Percentiles rank a stretch among this genome's conserved stretches.
phyloP scores from a whole-genome alignment of 768 basidiomycete genomes.

The Kwoniella botswanensis region DNA sequence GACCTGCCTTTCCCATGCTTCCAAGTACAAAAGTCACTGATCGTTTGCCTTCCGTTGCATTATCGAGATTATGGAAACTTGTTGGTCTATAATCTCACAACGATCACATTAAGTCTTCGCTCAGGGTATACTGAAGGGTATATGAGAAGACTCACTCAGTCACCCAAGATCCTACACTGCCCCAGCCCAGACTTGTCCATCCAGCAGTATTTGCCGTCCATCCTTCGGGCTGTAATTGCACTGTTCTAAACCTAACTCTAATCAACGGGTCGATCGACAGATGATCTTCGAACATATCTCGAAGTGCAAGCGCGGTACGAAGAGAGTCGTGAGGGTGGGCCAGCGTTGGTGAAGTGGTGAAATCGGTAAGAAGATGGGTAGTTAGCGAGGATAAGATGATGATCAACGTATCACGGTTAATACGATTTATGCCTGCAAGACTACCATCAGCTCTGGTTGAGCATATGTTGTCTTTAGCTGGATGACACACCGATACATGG shows the following conservation, averaged over 20 bases:
- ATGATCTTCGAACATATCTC: conserved; percentile 38
- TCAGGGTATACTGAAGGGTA: not conserved
- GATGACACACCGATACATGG: conserved; percentile 38
- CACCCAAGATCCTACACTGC: conserved; percentile 32
- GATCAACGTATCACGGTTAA: conserved; percentile 24
- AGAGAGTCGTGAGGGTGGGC: conserved; percentile 30
- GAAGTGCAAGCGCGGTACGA: conserved; percentile 22
- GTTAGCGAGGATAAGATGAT: conserved; percentile 39
- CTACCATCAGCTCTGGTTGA: too few relatives aligned
- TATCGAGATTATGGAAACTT: conserved; percentile 43
- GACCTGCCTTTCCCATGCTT: conserved; percentile 26
- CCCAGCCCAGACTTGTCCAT: conserved; percentile 34
- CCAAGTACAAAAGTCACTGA: conserved; percentile 26
- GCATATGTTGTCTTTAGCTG: not conserved
- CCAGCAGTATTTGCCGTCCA: conserved; percentile 36
- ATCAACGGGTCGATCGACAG: conserved; percentile 11
- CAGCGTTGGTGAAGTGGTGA: conserved; percentile 33
- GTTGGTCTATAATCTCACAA: conserved; percentile 23
- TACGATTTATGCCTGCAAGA: conserved; percentile 34
- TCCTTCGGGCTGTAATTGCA: conserved; percentile 10
- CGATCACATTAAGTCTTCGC: not conserved
- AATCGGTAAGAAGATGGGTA: conserved; percentile 34
- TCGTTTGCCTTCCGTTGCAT: conserved; percentile 33
- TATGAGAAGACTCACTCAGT: conserved; percentile 39
- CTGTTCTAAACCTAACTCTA: conserved; percentile 12